Conservation (phyloP, 768 basidiomycete genomes). For the Mycena vulgaris region DNA sequence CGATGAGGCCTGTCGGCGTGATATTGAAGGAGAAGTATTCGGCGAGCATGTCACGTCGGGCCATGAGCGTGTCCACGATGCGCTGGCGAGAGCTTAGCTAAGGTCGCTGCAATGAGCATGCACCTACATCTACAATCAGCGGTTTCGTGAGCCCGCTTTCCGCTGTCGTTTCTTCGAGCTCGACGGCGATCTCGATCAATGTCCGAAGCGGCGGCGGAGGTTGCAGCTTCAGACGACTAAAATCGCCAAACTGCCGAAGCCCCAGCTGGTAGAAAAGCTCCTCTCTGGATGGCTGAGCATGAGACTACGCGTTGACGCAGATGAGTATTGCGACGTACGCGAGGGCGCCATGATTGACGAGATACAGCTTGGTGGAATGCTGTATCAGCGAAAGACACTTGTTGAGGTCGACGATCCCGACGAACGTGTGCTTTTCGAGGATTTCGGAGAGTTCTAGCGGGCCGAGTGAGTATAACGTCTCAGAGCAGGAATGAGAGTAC, state of each 20-base stretch:
- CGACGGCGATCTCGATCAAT: conserved; percentile 85
- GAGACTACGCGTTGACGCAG: background rate
- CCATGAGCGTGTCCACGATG: conserved; percentile 73
- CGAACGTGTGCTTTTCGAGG: conserved; percentile 89
- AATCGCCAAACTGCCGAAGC: conserved; percentile 91
- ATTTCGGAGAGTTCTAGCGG: conserved; percentile 84
- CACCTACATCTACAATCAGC: conserved; percentile 79
- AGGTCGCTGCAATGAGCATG: background rate
- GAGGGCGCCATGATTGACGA: conserved; percentile 88
- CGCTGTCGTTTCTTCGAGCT: conserved; percentile 73
- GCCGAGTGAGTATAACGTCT: background rate
- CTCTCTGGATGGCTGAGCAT: conserved; percentile 66
- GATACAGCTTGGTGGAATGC: conserved; percentile 89
- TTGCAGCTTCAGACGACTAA: conserved; percentile 82
- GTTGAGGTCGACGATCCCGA: conserved; percentile 88
- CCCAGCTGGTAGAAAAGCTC: conserved; percentile 97
- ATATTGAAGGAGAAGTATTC: conserved; percentile 93
- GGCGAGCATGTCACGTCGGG: conserved; percentile 84
- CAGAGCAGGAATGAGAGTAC: conserved; percentile 60
- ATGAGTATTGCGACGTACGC: conserved; percentile 69
- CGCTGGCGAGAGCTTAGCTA: conserved; percentile 57
- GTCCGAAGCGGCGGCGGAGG: conserved; percentile 83
- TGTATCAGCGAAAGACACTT: conserved; percentile 88
- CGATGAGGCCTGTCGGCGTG: conserved; percentile 74
- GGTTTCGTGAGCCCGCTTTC: conserved; percentile 68